Percentiles rank a stretch among this genome's conserved stretches.
phyloP scores from a whole-genome alignment of 176 grass and related monocot species.

The Dactylis glomerata region DNA sequence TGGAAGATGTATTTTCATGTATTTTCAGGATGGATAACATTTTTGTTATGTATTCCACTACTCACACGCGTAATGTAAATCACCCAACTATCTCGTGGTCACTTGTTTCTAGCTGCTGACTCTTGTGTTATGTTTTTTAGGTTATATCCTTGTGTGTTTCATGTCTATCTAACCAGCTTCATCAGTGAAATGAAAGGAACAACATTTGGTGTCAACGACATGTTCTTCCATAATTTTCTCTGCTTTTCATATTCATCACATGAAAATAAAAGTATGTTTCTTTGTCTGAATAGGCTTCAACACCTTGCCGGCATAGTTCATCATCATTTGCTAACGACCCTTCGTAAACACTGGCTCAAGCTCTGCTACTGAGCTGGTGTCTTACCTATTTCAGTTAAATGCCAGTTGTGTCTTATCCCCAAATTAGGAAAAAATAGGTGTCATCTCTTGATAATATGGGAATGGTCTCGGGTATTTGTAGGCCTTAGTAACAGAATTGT shows the following conservation, averaged over 20 bases:
- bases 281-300: background rate
- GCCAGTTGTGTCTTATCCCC: background rate
- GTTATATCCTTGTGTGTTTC: background rate
- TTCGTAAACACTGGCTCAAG: background rate
- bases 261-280: background rate
- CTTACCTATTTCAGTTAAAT: background rate
- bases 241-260: background rate
- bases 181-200: background rate
- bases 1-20: background rate
- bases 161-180: background rate
- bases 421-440: background rate
- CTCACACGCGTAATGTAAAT: background rate
- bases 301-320: background rate
- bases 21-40: background rate
- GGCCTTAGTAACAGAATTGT: background rate
- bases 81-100: background rate
- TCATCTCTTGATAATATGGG: background rate
- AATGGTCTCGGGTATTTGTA: background rate
- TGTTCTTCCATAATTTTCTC: background rate
- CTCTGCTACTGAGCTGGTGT: background rate
- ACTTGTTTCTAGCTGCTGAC: background rate
- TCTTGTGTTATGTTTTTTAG: background rate
- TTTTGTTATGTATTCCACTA: background rate
- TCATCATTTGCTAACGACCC: background rate
- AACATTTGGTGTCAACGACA: background rate